A percentile compares a stretch with the other conserved stretches of the same genome.
Conservation (phyloP, 148 eudicot genomes). For the Camellia sinensis region DNA sequence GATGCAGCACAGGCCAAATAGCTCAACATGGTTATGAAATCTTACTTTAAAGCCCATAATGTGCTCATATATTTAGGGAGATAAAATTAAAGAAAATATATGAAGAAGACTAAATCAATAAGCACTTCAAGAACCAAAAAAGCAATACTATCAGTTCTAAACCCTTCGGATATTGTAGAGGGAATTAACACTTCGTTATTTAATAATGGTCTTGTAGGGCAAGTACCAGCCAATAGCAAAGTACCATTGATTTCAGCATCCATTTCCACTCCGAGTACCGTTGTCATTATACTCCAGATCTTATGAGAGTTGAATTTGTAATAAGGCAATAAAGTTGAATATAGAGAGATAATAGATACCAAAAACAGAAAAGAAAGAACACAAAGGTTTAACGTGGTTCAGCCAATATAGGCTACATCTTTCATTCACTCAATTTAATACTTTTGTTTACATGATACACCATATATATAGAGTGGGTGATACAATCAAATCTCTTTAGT, state of each 20-base stretch:
- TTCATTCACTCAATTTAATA: no score
- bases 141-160: no score
- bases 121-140: constrained; percentile 6
- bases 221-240: background rate
- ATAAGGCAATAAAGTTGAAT: no score
- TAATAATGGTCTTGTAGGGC: background rate
- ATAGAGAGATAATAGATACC: no score
- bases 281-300: background rate
- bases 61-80: background rate
- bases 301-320: no score
- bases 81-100: background rate
- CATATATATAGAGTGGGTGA: no score
- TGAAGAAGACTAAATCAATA: background rate
- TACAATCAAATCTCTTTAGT: no score
- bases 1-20: background rate
- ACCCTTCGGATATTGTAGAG: no score
- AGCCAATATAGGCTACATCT: no score
- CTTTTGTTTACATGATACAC: no score
- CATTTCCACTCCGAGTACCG: background rate
- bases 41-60: background rate
- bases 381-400: no score
- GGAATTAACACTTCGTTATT: background rate
- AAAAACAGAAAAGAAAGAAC: no score
- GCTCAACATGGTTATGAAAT: background rate
- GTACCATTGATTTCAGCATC: background rate